Base-by-base conservation (phyloP, 257 asterid species). In the Knoxia roxburghii region DNA sequence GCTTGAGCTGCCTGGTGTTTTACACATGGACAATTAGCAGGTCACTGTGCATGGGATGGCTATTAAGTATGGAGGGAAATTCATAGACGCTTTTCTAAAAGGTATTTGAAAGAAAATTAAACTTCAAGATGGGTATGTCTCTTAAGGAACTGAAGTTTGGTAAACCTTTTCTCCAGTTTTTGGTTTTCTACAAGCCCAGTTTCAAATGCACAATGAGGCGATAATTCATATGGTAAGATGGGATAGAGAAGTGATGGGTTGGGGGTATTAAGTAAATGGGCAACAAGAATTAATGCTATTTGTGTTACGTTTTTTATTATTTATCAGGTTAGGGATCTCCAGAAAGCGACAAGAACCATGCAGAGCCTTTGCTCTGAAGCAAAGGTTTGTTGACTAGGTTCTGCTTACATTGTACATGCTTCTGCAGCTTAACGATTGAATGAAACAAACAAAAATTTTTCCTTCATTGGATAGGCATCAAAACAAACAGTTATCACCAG, bases 291-390 rank as follows among this genome's bases (percentile, higher is more conserved):
- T 58, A 61, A 54, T 52, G 68, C 53, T 43, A n/a, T 40, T 67
- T 72, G 67, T 33, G 32, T 79, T 53, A 58, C 39, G 57, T 0
- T 59, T 32, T 30, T 26, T 68, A 61, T 49, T 57, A 41, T 35
- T 62, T 71, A 64, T 73, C 85, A 90, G 97, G 86, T 90, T 64
- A 86, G 61, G 80, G 96, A 87, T 75, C 97, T 90, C 59, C 97
- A 87, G 83, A 90, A 82, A 74, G 97, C 96, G 54, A 90, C 97
- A 64, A 83, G 95, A 86, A 88, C 82, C 35, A 83, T 90, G 72
- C 97, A 90, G 79, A 74, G 94, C 27, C 80, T 87, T 49, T 90
- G 97, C 76, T 90, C 97, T 60, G 96, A 90, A 73, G 97, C 96
- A 27, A 90, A 90, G 95, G 97, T 89, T 51, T 77, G 82, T 56